Base-by-base conservation (phyloP, 371 early-diverging fungal genomes). In the Chytridium lagenaria region DNA sequence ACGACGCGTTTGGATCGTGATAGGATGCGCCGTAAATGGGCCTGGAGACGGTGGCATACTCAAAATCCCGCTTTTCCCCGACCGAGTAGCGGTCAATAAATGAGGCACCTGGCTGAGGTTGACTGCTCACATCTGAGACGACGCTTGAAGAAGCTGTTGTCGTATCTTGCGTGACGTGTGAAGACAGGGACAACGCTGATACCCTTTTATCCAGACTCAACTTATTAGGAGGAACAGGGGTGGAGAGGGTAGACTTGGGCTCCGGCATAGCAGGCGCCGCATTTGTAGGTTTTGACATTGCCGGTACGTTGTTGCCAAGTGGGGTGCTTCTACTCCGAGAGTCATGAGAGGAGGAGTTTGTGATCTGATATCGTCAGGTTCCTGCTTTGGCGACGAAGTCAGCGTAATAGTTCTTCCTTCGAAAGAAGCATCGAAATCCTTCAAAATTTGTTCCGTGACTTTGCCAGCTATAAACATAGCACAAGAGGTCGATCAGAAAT, bases 371-470 rank as follows among this genome's bases (percentile, higher is more conserved):
- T 7, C 10, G 10, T 7, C 57, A 23, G 22, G 10, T 23, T 55
- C 57, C 26, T 19, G 30, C 30, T 26, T 55, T 5, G 26, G 57
- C 10, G 49, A 22, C 15, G 49, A 49, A 55, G 57, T 30, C 57
- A 26, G 15, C 26, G 23, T 23, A 16, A 19, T 55, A 5, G 22
- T 63, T 63, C 23, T 37, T 12, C 63, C 63, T 16, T 22, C 49
- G 28, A 71, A 71, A 16, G 76, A 71, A 10, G 34, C 39, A 2
- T 63, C 67, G 63, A 76, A 76, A 39, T 76, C 76, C 5, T 50
- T 59, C 59, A 76, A 59, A 44, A 76, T 76, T 28, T 61, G 63
- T 22, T 71, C 68, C 37, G 68, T 44, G 7, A 71, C 71, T 2
- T 28, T 26, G 2, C 28, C 63, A 2, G 30, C 63, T 31, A 33